Evolutionary conservation across 177 flowering plant genomes (phyloP), one percentile per base, ranked within the genome.

Genomic region (Vitis hybrid): DNA sequence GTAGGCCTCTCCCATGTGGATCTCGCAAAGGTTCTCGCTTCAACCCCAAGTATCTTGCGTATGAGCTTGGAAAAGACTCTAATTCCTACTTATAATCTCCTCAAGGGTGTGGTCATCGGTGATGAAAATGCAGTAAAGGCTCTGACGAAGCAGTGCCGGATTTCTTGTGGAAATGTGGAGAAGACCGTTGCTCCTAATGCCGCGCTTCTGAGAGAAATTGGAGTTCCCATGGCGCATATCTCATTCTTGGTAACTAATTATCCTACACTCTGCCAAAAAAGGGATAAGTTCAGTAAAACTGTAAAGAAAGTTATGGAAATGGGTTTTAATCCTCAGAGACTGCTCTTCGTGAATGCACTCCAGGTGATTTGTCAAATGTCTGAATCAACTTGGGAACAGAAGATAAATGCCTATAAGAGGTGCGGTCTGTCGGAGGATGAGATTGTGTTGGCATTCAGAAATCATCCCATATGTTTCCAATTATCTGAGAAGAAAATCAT

Each of bases 301-400:
- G 74, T 66, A 7, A 34, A 50, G 50, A 51, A 66, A 14, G 15
- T 31, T 13, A 59, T 56, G 54, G 59, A 51, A 66, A 66, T 66
- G 65, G 74, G 69, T 10, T 66, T 59, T 56, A 20, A 71, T 16
- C 64, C 68, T 49, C 26, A 26, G 16, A 55, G 10, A 39, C 20
- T 13, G 6, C 12, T 1, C 5, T 71, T 71, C 49, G 50, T 64
- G 2, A 14, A 9, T 11, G 68, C 63, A 12, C 11, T 71, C 4
- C 3, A 9, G 12, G 52, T 13, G 29, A 26, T 19, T 5, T 58
- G 6, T 11, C 29, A 26, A 26, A 26, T 66, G 59, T 61, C 15
- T 19, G n/a, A 59, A 51, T 50, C 31, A 26, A 26, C 18, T 2
- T 52, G 65, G 61, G 52, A 66, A 15, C 50, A 10, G 8, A 62